Evolutionary conservation across 768 basidiomycete species (phyloP), one percentile per base, ranked within the genome.

Genomic region (Amanita phalloides): DNA sequence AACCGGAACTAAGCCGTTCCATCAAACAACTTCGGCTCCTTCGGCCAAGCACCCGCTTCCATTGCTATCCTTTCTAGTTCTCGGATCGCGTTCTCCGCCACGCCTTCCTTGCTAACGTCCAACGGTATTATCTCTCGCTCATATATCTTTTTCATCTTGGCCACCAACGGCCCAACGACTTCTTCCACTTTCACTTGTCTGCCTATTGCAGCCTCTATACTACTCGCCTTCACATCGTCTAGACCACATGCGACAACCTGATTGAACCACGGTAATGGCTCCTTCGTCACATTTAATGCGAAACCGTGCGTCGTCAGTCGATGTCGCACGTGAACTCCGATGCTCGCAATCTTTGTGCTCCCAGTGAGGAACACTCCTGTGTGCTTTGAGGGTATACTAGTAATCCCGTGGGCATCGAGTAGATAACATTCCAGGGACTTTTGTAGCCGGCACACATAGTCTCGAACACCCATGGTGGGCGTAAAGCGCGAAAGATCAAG

Each of bases 291-390:
- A 66, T 99, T 99, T 62, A 97, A 69, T 1, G 93, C 81, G 67
- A 99, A 96, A 1, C 96, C 96, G 64, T 99, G 96, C 23, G 84
- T 86, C 41, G 96, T 95, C 51, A 99, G 76, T 41, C 95, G 79
- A 62, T 97, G 94, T 51, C 93, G 83, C 49, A 98, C 84, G 65
- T 97, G 93, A 48, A 99, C 91, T 41, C 96, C 96, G 48, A 99
- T 95, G 61, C 95, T 98, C 14, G 81, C 91, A 58, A 99, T 74
- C 66, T 98, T 99, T 43, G 86, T 86, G 28, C 68, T 68, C n/a
- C 73, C 69, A 60, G 87, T 77, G 48, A 92, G 67, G 64, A 98
- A 98, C 26, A 96, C 84, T 21, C 96, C 96, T 3, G 93, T 95
- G 60, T 94, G 84, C 45, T 86, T 86, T 51, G 85, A 84, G 36